Base-by-base conservation (phyloP, 805 yeast genomes). In the Teunomyces stri region DNA sequence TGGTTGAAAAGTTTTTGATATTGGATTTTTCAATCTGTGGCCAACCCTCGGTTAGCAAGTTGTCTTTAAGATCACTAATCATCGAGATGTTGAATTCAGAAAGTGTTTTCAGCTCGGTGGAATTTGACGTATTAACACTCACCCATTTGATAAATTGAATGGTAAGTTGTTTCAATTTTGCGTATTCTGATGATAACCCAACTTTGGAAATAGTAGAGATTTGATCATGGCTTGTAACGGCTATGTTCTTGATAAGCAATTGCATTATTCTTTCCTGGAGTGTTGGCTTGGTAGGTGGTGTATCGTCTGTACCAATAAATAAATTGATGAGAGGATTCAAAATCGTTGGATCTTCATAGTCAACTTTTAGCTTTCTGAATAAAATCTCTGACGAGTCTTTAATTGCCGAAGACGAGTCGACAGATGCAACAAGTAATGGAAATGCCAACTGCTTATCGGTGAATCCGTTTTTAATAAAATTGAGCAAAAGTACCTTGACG, bases 81-180 rank as follows among this genome's bases (percentile, higher is more conserved):
- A 85, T 79, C 21, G 59, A 68, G 2, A 60, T 52, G 41, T 76
- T 69, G 46, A 72, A 73, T 2, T 64, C 65, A n/a, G 50, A 55
- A 30, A 59, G 36, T 1, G 42, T 15, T 7, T 55, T 35, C 15
- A 45, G 40, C 7, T 48, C 50, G 2, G 45, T 12, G 4, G 49
- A 12, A 20, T n/a, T 28, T 7, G 43, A 38, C 13, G 47, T 43
- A 34, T 53, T 28, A 21, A 51, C 40, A 31, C 78, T 67, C 3
- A 82, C 79, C 79, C 88, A 84, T 51, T 81, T 79, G 16, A 88
- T 77, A 58, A 87, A 85, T 36, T 75, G 73, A 3, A 89, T 72
- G 0, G 89, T 75, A 0, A 81, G 61, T 16, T 80, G 79, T 52
- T 81, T 81, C 45, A 85, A 62, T 50, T 72, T 80, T 4, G 69